Evolutionary conservation across 306 rosid species (phyloP), one percentile per base, ranked within the genome.

Genomic region (Hippophae gyantsensis): DNA sequence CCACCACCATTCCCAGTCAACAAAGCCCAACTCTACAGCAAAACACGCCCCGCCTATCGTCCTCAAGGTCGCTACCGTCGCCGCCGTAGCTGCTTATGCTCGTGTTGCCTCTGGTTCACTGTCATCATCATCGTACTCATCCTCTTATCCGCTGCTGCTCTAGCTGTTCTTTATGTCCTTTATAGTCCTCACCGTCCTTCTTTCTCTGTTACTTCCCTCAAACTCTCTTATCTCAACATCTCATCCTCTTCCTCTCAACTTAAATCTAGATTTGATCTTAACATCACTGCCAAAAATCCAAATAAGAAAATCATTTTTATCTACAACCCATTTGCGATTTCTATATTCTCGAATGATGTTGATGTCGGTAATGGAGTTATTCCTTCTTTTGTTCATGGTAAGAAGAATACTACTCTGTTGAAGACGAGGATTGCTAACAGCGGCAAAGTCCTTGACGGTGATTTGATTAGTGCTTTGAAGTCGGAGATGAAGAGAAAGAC

Each of bases 11-110:
- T 76, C 52, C 97, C 95, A 0, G 65, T 90, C 38, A 67, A 86
- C 23, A 84, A 86, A 61, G 68, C 94, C 0, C 95, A 86, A 56
- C 76, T 78, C 59, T 79, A 84, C 56, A 84, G 86, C 48, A 81
- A 79, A 62, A 58, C 66, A 44, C 89, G 97, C 47, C 94, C 94
- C 1, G 49, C 95, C 62, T 86, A 84, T 80, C 94, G 89, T 43
- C 90, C 89, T 6, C 89, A 81, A 61, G 69, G 3, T 32, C 38
- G 84, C 9, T 59, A 60, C 26, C 79, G 45, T 61, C 81, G 84
- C 27, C 80, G 77, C 74, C 67, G 74, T 6, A 60, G 85, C 4
- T 65, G 86, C 50, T 83, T 79, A 69, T 81, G 95, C 77, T 77
- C 82, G 48, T 71, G 77, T 61, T 82, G 81, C 67, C 70, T 73